Evolutionary conservation across 768 basidiomycete species (phyloP).

Genomic region (Gloeopeniophorella convolvens): DNA sequence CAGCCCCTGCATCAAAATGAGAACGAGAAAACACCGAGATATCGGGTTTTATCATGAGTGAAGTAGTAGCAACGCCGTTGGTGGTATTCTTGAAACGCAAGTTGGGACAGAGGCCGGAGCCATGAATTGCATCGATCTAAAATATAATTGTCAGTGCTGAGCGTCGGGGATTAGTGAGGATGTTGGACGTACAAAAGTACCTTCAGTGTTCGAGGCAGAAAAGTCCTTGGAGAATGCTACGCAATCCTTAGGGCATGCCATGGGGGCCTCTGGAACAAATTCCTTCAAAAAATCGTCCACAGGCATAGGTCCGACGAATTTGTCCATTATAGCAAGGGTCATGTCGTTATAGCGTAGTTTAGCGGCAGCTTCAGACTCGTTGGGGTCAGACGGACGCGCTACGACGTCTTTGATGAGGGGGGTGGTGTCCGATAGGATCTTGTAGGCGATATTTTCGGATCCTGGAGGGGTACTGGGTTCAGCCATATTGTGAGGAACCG

Average conservation of each 20-base stretch:
- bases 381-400: no score
- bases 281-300: background rate
- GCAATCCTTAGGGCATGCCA: background rate
- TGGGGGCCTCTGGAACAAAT: background rate
- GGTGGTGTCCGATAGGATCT: no score
- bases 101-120: background rate
- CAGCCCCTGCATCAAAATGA: background rate
- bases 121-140: background rate
- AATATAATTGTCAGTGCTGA: no score
- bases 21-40: background rate
- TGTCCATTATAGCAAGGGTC: background rate
- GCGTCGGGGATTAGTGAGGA: no score
- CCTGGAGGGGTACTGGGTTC: no score
- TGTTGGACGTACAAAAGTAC: background rate
- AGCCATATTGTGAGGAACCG: no score
- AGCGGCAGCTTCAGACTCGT: no score
- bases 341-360: no score
- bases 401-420: no score
- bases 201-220: background rate
- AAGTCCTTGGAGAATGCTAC: no score
- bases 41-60: background rate
- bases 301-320: background rate
- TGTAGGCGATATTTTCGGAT: no score
- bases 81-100: background rate
- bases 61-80: no score